phyloP scores from a whole-genome alignment of 192 early-diverging fungal species.

The Backusella sp. region DNA sequence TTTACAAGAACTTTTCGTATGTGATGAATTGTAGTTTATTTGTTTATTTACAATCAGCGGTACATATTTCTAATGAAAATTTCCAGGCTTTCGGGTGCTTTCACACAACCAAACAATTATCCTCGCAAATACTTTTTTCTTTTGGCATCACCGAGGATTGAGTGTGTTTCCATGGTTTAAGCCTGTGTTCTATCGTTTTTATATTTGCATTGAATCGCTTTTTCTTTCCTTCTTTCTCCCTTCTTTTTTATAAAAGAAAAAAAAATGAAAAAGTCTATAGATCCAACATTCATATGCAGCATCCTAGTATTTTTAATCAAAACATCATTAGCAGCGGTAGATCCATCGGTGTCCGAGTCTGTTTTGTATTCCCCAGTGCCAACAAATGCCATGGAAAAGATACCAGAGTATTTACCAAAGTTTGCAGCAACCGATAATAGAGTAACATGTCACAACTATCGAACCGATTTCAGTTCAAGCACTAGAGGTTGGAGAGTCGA shows the following conservation, averaged over 20 bases:
- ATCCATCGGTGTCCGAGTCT: background rate
- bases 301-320: background rate
- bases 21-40: background rate
- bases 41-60: background rate
- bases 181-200: background rate
- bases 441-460: slow-evolving; percentile 10
- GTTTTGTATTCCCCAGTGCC: background rate
- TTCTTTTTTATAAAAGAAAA: background rate
- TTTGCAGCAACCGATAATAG: background rate
- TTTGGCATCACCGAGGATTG: background rate
- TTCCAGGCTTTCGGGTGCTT: background rate
- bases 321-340: background rate
- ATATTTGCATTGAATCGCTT: background rate
- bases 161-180: background rate
- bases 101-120: background rate
- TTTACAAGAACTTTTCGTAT: background rate
- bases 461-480: slow-evolving; percentile 8
- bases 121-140: background rate
- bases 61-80: background rate
- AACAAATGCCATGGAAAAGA: background rate
- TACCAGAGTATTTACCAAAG: background rate
- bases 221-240: background rate
- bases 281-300: background rate
- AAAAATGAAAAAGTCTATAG: background rate
- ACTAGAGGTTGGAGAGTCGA: slow-evolving; percentile 10